Evolutionary conservation across 345 rosid genomes (phyloP).

Genomic region (Pugionium cornutum): DNA sequence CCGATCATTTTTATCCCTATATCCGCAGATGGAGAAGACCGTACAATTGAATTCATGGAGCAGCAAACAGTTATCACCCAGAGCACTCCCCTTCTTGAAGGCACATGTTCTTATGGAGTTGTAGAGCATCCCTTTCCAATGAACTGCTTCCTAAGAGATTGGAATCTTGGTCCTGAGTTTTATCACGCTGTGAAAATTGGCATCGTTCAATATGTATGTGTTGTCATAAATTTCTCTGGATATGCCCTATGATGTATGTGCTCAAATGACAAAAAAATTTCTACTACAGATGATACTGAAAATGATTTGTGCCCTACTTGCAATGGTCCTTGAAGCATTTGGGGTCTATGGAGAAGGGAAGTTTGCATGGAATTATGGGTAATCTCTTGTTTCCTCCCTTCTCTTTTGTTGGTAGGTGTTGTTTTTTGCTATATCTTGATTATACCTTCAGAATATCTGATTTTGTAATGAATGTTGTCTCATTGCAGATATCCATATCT

Average conservation of each 20-base stretch:
- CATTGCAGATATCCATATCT: slow-evolving; percentile 87
- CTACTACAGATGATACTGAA: slow-evolving; percentile 83
- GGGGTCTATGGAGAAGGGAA: slow-evolving; percentile 99
- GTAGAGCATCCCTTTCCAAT: slow-evolving; percentile 96
- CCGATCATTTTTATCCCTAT: slow-evolving; percentile 2
- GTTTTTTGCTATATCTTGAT: neutral
- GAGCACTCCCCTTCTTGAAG: slow-evolving; percentile 83
- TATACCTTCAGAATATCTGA: neutral
- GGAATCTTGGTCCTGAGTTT: slow-evolving; percentile 91
- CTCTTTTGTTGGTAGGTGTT: neutral
- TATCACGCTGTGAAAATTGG: slow-evolving; percentile 95
- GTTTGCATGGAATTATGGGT: slow-evolving; percentile 97
- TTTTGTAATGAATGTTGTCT: slow-evolving; percentile 19
- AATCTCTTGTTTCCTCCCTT: slow-evolving; percentile 6
- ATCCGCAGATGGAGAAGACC: slow-evolving; percentile 83
- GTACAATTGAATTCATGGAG: slow-evolving; percentile 92
- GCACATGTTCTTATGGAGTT: slow-evolving; percentile 76
- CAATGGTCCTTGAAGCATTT: slow-evolving; percentile 88
- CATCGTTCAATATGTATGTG: slow-evolving; percentile 94
- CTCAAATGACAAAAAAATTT: slow-evolving; percentile 20
- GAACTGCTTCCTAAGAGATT: slow-evolving; percentile 67
- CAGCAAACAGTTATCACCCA: slow-evolving; percentile 64
- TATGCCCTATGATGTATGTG: neutral
- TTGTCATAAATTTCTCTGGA: slow-evolving; percentile 19
- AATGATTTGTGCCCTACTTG: slow-evolving; percentile 87